phyloP scores from a whole-genome alignment of 1,139 yeast species.

The Nakaseomyces sp. region DNA sequence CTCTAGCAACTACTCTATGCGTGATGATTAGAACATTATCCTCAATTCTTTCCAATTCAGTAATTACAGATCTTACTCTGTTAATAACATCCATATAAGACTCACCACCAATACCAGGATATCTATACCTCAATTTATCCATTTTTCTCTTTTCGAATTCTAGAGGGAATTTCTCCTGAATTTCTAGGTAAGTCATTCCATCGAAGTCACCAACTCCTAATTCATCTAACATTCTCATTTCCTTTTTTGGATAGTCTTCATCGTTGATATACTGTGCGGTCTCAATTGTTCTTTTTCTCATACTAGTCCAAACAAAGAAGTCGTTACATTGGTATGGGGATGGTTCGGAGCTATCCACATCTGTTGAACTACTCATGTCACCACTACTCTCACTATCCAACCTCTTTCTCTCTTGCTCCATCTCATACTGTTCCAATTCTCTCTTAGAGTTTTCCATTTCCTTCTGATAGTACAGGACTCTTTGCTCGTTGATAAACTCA shows the following conservation, averaged over 20 bases:
- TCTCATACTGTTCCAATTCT: slow-evolving; percentile 18
- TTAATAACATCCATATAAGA: slow-evolving; percentile 89
- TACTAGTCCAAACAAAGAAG: slow-evolving; percentile 90
- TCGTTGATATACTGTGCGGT: slow-evolving; percentile 71
- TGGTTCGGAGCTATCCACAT: slow-evolving; percentile 8
- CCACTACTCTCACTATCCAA: slow-evolving; percentile 12
- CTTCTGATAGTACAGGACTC: slow-evolving; percentile 56
- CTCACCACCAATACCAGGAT: slow-evolving; percentile 98
- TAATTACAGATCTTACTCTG: slow-evolving; percentile 79
- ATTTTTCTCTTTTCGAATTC: slow-evolving; percentile 70
- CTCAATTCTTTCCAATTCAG: slow-evolving; percentile 85
- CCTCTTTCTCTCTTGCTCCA: not conserved
- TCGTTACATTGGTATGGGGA: slow-evolving; percentile 32
- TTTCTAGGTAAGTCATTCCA: slow-evolving; percentile 83
- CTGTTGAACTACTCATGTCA: slow-evolving; percentile 21
- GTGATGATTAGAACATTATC: slow-evolving; percentile 78
- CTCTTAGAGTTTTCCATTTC: slow-evolving; percentile 45
- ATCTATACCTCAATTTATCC: slow-evolving; percentile 74
- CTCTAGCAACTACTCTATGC: slow-evolving; percentile 86
- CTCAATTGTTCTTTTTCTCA: slow-evolving; percentile 69
- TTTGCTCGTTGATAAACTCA: slow-evolving; percentile 64
- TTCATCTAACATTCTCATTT: slow-evolving; percentile 90
- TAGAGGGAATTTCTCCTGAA: slow-evolving; percentile 58
- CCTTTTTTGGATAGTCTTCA: slow-evolving; percentile 67
- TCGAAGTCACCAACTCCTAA: slow-evolving; percentile 88